phyloP scores from a whole-genome alignment of 139 green algal species.

The Helicosporidium sp. region DNA sequence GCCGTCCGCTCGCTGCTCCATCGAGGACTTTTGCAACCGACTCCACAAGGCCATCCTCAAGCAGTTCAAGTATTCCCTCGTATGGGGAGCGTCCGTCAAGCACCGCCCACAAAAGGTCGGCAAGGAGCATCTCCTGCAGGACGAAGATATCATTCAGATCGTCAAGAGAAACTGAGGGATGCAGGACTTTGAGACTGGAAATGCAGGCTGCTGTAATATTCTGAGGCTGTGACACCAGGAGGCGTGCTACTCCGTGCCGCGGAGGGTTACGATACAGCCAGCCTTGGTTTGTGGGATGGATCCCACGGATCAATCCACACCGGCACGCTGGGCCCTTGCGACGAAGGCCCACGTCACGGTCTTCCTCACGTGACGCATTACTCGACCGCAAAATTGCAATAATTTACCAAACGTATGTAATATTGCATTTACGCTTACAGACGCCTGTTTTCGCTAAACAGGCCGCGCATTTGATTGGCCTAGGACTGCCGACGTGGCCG shows the following conservation, averaged over 20 bases:
- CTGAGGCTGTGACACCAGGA: too few relatives aligned
- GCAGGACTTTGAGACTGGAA: not conserved
- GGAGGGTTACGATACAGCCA: too few relatives aligned
- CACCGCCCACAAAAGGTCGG: slow-evolving; percentile 75
- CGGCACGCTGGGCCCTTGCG: not conserved
- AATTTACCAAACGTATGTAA: too few relatives aligned
- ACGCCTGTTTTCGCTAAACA: too few relatives aligned
- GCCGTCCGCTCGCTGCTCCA: slow-evolving; percentile 28
- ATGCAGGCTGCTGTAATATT: not conserved
- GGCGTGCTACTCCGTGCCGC: too few relatives aligned
- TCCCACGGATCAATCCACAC: not conserved
- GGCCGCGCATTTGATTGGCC: too few relatives aligned
- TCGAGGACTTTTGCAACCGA: slow-evolving; percentile 94
- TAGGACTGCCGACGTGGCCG: too few relatives aligned
- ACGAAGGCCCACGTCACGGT: not conserved
- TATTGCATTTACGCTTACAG: too few relatives aligned
- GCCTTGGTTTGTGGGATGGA: not conserved
- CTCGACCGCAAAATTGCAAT: too few relatives aligned
- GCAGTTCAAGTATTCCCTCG: slow-evolving; percentile 84
- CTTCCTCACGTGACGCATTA: too few relatives aligned
- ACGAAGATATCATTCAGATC: slow-evolving; percentile 95
- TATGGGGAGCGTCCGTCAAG: slow-evolving; percentile 74
- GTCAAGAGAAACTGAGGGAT: slow-evolving; percentile 59
- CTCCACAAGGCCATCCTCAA: slow-evolving; percentile 62
- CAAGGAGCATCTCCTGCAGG: slow-evolving; percentile 76